Evolutionary conservation across 2,329 filamentous ascomycete genomes (phyloP), one percentile per base, ranked within the genome.

Genomic region (Curvularia hawaiiensis): DNA sequence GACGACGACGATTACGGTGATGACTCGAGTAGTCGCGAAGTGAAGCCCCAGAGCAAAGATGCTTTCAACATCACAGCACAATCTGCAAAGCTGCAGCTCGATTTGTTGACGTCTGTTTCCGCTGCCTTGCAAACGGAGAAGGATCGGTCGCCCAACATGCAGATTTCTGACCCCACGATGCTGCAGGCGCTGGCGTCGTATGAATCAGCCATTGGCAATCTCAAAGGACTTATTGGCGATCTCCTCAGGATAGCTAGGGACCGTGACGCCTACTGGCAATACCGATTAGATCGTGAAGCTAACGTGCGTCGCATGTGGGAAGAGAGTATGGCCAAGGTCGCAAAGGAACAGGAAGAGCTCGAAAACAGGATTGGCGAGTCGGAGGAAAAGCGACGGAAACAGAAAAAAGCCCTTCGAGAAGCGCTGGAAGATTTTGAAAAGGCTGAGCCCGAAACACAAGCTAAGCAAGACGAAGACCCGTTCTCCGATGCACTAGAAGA

Each of bases 261-360:
- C 72, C 90, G 96, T 50, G 95, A 99, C 76, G 88, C 92, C 0
- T 97, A 96, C 75, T 99, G 95, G 95, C 94, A 98, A 75, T 96
- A 96, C 73, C 88, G 93, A 14, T 82, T 99, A 40, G 93, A 97
- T 66, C 89, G 92, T 52, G 95, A 99, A 78, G 88, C 89, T 43
- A 91, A 97, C 73, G 89, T 98, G 79, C 88, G 95, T 38, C 89
- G 91, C 58, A 91, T 99, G 87, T 99, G 95, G 95, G 95, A 99
- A 78, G 95, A 99, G 70, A 98, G 93, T 77, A 75, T 99, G 95
- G 92, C 95, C 10, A 88, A 93, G 68, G 90, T 99, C n/a, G 95
- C 93, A 18, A 88, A 87, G 54, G 95, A 99, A 75, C 95, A 99
- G 68, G 95, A 98, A 77, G 86, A 92, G 50, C 84, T 99, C 1